Evolutionary conservation across 345 rosid species (phyloP).

Genomic region (Syzygium jambos): DNA sequence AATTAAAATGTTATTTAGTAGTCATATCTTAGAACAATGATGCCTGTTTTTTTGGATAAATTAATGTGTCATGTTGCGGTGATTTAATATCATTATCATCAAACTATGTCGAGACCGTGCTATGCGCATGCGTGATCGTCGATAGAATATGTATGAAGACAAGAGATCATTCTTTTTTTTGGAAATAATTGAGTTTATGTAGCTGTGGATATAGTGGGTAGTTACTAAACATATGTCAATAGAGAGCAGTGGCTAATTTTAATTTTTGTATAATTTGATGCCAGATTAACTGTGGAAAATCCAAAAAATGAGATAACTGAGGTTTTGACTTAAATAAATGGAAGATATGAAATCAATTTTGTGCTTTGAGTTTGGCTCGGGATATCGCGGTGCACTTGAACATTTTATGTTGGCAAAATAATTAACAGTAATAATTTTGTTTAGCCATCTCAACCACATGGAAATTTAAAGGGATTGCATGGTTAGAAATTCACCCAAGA

Average conservation of each 20-base stretch:
- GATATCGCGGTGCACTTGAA: neutral
- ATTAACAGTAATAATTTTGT: neutral
- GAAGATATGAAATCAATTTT: neutral
- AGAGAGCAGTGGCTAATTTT: neutral
- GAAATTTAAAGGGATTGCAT: no score
- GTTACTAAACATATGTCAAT: neutral
- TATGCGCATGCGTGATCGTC: neutral
- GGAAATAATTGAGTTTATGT: neutral
- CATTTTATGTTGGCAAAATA: neutral
- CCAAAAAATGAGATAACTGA: neutral
- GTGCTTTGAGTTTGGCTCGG: neutral
- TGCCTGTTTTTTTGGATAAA: neutral
- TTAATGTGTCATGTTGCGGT: neutral
- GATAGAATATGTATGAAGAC: neutral
- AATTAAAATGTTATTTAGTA: neutral
- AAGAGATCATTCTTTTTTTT: neutral
- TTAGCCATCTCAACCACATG: no score
- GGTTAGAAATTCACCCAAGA: no score
- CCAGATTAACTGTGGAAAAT: neutral
- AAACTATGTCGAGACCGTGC: neutral
- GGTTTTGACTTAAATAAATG: neutral
- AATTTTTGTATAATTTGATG: neutral
- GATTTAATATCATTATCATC: neutral
- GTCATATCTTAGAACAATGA: neutral
- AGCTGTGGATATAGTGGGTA: neutral